These are phyloP conservation scores for Hyaloscypha bicolor DNA, from an alignment of 495 filamentous ascomycete genomes.

Conservation along the genomic window DNA sequence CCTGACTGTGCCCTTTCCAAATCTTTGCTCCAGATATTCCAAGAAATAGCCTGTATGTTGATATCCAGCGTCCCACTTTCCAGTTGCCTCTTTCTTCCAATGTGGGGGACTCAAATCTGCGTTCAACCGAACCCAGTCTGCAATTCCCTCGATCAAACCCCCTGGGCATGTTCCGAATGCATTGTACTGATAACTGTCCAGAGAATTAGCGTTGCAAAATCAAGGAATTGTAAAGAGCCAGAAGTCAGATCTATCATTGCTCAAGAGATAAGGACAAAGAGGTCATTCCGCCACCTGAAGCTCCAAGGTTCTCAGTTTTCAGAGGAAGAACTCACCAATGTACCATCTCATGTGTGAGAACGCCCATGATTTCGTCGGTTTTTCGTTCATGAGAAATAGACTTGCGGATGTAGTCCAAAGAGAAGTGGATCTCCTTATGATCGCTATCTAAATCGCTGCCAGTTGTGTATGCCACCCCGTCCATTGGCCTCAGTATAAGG, in stretches of 20 bases:
- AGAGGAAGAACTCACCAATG: slow-evolving; percentile 57
- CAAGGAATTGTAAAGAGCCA: too few relatives aligned
- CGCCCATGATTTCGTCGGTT: slow-evolving; percentile 74
- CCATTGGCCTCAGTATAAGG: slow-evolving; percentile 76
- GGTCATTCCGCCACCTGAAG: too few relatives aligned
- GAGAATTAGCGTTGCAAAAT: too few relatives aligned
- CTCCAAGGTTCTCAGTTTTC: too few relatives aligned
- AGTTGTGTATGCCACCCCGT: slow-evolving; percentile 86
- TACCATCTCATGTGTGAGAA: slow-evolving; percentile 90
- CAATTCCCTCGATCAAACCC: slow-evolving; percentile 89
- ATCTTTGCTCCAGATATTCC: slow-evolving; percentile 64
- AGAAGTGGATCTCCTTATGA: slow-evolving; percentile 95
- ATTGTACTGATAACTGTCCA: slow-evolving; percentile 70
- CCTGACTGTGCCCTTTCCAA: slow-evolving; percentile 71
- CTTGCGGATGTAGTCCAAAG: slow-evolving; percentile 67
- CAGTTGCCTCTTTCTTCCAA: slow-evolving; percentile 67
- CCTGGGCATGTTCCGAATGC: slow-evolving; percentile 64
- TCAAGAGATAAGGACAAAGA: too few relatives aligned
- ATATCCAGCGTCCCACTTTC: slow-evolving; percentile 89
- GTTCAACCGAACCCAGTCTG: slow-evolving; percentile 87
- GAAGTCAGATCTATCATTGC: too few relatives aligned
- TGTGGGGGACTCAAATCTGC: slow-evolving; percentile 77
- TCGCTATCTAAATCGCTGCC: slow-evolving; percentile 81
- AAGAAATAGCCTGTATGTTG: slow-evolving; percentile 92
- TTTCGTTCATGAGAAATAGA: slow-evolving; percentile 42